A percentile compares a stretch with the other conserved stretches of the same genome.
Conservation (phyloP, 345 rosid species). For the Psidium guajava region DNA sequence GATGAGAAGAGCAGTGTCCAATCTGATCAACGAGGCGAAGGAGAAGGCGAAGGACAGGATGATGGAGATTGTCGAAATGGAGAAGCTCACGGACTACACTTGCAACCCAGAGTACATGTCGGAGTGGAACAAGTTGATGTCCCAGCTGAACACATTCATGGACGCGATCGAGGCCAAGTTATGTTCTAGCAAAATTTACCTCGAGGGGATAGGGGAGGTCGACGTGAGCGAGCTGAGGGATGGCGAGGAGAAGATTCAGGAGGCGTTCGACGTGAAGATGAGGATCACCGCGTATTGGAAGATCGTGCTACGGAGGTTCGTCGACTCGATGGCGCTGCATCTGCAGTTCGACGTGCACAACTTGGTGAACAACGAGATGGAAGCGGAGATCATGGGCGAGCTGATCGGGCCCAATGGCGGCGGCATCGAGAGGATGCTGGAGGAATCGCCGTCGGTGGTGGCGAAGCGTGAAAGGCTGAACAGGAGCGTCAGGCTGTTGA, state of each 20-base stretch:
- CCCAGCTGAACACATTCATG: background rate
- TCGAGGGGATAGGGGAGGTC: constrained; percentile 8
- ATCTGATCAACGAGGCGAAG: constrained; percentile 10
- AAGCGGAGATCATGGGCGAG: constrained; percentile 1
- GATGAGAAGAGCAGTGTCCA: constrained; percentile 7
- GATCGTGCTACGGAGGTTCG: constrained; percentile 14
- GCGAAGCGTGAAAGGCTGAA: constrained; percentile 12
- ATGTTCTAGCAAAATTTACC: background rate
- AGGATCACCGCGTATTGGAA: constrained; percentile 18
- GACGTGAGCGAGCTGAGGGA: background rate
- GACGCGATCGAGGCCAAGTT: too few relatives aligned
- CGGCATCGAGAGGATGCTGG: constrained; percentile 10
- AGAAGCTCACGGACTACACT: constrained; percentile 24
- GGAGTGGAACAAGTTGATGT: constrained; percentile 12
- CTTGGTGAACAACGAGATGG: constrained; percentile 11
- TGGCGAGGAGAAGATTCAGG: background rate
- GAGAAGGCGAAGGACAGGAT: constrained; percentile 14
- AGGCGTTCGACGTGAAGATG: constrained; percentile 19
- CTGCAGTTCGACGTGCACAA: background rate
- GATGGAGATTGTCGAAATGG: constrained; percentile 19
- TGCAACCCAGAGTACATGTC: constrained; percentile 15
- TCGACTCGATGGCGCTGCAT: constrained; percentile 13
- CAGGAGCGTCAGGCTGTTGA: constrained; percentile 7
- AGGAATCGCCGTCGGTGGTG: constrained; percentile 13
- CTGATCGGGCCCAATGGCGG: background rate